Evolutionary conservation across 805 yeast genomes (phyloP).

Genomic region (Ascoidea asiatica): DNA sequence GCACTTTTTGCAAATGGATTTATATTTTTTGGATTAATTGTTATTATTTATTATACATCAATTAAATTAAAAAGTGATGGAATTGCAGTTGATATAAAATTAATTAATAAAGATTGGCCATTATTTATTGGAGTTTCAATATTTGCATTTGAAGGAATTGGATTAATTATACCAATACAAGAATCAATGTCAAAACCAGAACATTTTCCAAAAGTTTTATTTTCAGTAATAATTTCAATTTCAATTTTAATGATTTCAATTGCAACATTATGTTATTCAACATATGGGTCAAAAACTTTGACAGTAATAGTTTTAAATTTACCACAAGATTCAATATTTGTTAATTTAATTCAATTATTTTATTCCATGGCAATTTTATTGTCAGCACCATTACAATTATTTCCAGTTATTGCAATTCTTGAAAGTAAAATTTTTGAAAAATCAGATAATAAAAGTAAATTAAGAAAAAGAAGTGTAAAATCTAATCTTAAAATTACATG

Average conservation of each 20-base stretch:
- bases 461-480: conserved; percentile 53
- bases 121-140: conserved; percentile 74
- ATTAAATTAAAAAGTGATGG: conserved; percentile 31
- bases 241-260: conserved; percentile 46
- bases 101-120: conserved; percentile 49
- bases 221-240: conserved; percentile 47
- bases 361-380: conserved; percentile 64
- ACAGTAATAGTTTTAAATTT: conserved; percentile 62
- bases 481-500: conserved; percentile 39
- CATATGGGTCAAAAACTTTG: conserved; percentile 50
- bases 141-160: conserved; percentile 79
- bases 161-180: conserved; percentile 68
- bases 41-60: conserved; percentile 44
- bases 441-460: conserved; percentile 12
- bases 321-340: conserved; percentile 51
- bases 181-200: conserved; percentile 71
- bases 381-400: conserved; percentile 69
- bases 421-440: conserved; percentile 46
- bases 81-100: conserved; percentile 34
- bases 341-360: conserved; percentile 55
- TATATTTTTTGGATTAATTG: conserved; percentile 50
- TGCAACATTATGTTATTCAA: conserved; percentile 56
- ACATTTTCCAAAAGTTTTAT: conserved; percentile 56
- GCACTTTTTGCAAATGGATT: conserved; percentile 62
- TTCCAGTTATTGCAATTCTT: conserved; percentile 66